These are phyloP conservation scores for Salix koriyanagi DNA, from an alignment of 345 rosid genomes.

Conservation along the genomic window DNA sequence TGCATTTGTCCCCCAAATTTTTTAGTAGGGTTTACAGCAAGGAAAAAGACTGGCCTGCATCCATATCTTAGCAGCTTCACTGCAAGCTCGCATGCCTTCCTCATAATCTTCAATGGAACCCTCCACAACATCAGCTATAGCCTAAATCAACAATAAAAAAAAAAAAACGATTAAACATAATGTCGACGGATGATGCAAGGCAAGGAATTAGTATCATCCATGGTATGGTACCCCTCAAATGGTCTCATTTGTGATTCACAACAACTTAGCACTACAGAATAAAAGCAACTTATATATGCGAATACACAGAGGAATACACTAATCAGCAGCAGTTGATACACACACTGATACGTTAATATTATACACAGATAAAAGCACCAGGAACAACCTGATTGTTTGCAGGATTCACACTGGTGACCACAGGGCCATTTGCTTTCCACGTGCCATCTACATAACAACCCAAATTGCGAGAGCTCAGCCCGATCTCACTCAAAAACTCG, in stretches of 20 bases:
- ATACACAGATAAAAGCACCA: background rate
- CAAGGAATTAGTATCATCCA: background rate
- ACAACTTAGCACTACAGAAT: background rate
- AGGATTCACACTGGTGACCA: conserved; percentile 64
- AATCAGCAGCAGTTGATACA: background rate
- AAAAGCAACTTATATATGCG: background rate
- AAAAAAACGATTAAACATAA: background rate
- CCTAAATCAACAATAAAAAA: background rate
- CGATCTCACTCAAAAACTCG: conserved; percentile 79
- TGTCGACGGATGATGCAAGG: background rate
- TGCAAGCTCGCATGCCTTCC: conserved; percentile 77
- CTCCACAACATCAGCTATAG: conserved; percentile 71
- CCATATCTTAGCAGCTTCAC: conserved; percentile 79
- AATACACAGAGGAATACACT: background rate
- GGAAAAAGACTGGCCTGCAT: conserved; percentile 51
- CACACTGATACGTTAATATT: background rate
- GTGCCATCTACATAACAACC: conserved; percentile 70
- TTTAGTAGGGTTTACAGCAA: background rate
- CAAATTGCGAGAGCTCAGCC: conserved; percentile 51
- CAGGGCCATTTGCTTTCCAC: conserved; percentile 77
- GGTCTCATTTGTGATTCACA: background rate
- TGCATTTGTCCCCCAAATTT: background rate
- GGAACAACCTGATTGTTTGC: conserved; percentile 70
- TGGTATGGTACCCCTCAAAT: background rate
- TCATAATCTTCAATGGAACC: conserved; percentile 80